Percentiles rank a stretch among this genome's conserved stretches.
Conservation (phyloP, 176 grass and related monocot species). For the Eragrostis curvula region DNA sequence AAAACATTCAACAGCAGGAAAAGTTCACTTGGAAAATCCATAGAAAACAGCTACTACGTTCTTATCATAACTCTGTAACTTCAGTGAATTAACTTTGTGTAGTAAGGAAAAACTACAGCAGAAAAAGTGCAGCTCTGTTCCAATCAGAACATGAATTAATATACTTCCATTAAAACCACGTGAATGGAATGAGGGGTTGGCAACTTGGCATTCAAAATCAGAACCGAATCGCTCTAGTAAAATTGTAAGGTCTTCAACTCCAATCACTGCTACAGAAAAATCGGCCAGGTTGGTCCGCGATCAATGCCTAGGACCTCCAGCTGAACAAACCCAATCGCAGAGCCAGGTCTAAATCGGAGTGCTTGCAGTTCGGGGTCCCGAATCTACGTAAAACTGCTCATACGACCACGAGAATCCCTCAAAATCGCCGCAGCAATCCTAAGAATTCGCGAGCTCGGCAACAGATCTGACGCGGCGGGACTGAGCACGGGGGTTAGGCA, state of each 20-base stretch:
- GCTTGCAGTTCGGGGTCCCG: background rate
- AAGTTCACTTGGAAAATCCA: background rate
- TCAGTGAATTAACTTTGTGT: background rate
- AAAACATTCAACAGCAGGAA: background rate
- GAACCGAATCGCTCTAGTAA: background rate
- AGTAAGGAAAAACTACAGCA: background rate
- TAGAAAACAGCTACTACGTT: background rate
- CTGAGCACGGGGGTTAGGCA: background rate
- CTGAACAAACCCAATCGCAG: background rate
- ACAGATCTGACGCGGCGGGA: slow-evolving; percentile 37
- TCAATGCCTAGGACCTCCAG: background rate
- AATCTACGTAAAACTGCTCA: background rate
- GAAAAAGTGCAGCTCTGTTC: background rate
- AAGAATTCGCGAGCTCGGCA: background rate
- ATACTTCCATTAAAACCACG: background rate
- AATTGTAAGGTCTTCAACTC: background rate
- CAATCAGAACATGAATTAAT: background rate
- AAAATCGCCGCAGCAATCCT: background rate
- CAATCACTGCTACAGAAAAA: background rate
- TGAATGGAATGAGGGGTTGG: background rate
- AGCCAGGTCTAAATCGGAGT: background rate
- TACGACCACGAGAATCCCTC: background rate
- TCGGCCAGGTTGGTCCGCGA: background rate
- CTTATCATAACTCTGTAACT: background rate
- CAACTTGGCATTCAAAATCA: background rate